Percentiles rank a stretch among this genome's conserved stretches.
phyloP scores from a whole-genome alignment of 2,329 filamentous ascomycete species.

The Chrysoporthe cubensis region DNA sequence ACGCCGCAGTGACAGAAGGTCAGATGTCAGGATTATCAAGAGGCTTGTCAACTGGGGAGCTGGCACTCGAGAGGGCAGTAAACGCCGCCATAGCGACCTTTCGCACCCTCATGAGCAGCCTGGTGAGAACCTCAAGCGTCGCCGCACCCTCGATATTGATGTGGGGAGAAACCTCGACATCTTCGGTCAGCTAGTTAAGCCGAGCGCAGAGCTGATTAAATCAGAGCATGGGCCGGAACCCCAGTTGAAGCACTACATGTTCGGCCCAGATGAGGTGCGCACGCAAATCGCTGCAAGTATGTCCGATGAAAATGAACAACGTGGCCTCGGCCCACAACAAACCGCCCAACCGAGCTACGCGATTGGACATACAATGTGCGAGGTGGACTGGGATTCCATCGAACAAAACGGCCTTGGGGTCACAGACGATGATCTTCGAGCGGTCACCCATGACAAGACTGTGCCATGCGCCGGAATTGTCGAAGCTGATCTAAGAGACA shows the following conservation, averaged over 20 bases:
- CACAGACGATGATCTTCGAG: background rate
- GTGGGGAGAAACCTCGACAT: conserved; percentile 41
- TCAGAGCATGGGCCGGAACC: background rate
- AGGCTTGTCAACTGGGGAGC: conserved; percentile 15
- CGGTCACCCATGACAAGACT: too few relatives aligned
- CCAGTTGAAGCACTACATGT: background rate
- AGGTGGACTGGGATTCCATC: background rate
- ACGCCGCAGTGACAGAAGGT: conserved; percentile 35
- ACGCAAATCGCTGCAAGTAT: background rate
- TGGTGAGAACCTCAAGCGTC: conserved; percentile 27
- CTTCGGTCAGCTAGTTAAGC: conserved; percentile 32
- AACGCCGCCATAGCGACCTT: conserved; percentile 36
- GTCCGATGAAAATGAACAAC: background rate
- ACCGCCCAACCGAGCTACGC: background rate
- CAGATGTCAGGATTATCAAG: conserved; percentile 26
- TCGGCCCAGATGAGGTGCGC: background rate
- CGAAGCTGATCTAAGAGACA: background rate
- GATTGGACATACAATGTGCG: too few relatives aligned
- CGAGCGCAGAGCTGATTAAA: background rate
- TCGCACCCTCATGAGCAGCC: conserved; percentile 5
- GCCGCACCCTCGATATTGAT: conserved; percentile 38
- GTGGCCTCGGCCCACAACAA: background rate
- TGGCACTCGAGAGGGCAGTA: conserved; percentile 23
- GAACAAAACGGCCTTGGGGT: background rate
- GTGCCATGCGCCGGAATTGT: too few relatives aligned